Base-by-base conservation (phyloP, 139 green algal species). In the Trebouxia sp. region DNA sequence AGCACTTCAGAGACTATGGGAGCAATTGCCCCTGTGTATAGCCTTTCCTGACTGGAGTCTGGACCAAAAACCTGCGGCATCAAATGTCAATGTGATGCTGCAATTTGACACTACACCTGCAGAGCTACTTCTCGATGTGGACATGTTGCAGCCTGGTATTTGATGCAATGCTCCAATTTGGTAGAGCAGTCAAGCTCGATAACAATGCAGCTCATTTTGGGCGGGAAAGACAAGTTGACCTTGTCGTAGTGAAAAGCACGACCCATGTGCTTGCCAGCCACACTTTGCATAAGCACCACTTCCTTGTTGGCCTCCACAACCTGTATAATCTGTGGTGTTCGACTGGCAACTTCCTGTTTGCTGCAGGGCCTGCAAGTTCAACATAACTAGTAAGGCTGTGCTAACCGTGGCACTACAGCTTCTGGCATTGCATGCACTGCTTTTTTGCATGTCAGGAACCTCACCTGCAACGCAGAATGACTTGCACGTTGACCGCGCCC, bases 1-100 rank as follows among this genome's bases (percentile, higher is more conserved):
- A 97, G 83, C 17, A 99, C 97, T 86, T 99, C 96, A n/a, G 96
- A 77, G 30, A 99, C 97, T 38, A 99, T 97, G 20, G 94, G 93
- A 30, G 89, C 55, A 9, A 99, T 92, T 4, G 94, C 92, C 35
- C 91, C 81, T 35, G 94, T 86, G 83, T 95, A 99, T 3, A 99
- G 82, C 45, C 93, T 88, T 53, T 95, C 88, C 83, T 99, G 97
- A 10, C 83, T 83, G 0, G 95, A 91, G 7, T 95, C 85, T 24
- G 88, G 83, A 6, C 92, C 91, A 84, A 99, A 99, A 4, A 96
- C 93, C 91, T 96, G 87, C 76, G 78, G n/a, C 6, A 77, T 39
- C 4, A 56, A 12, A 6, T 35, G 5, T 22, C 8, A 6, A 53
- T 6, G 6, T 38, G 66, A 20, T 51, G 8, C 24, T 7, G 15